These are phyloP conservation scores for Pseudotulostoma volvatum DNA, from an alignment of 495 filamentous ascomycete species.

Conservation along the genomic window DNA sequence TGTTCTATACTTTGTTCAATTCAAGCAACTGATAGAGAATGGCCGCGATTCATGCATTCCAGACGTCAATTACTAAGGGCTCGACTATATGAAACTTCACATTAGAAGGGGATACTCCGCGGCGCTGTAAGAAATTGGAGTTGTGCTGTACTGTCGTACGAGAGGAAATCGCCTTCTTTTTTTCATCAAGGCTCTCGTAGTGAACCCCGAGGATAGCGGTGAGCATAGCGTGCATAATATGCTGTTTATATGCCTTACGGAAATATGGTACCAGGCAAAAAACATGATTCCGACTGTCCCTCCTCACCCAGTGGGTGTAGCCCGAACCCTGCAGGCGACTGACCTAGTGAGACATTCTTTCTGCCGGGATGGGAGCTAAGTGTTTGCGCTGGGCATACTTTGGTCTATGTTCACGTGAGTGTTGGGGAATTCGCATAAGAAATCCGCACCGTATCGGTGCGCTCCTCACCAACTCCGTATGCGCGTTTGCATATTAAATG, in stretches of 20 bases:
- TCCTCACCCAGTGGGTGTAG: neutral
- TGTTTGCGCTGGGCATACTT: neutral
- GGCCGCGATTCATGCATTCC: neutral
- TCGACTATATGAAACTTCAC: neutral
- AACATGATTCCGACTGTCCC: neutral
- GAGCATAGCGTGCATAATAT: neutral
- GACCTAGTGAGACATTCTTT: neutral
- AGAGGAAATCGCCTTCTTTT: neutral
- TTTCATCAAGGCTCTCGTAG: neutral
- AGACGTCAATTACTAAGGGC: neutral
- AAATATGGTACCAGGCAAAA: neutral
- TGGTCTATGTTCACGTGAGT: neutral
- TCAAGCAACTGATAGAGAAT: neutral
- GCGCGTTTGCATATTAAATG: neutral
- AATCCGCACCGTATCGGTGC: neutral
- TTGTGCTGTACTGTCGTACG: neutral
- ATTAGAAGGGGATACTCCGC: neutral
- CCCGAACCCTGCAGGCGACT: neutral
- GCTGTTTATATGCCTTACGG: too few species aligned
- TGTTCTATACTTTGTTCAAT: neutral
- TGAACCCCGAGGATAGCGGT: neutral
- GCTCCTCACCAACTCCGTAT: neutral
- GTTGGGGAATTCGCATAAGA: neutral
- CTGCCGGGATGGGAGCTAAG: neutral
- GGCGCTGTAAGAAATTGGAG: neutral